Percentiles rank a stretch among this genome's conserved stretches.
Evolutionary conservation across 2,329 filamentous ascomycete species (phyloP).

Genomic region (Aspergillus sp.): DNA sequence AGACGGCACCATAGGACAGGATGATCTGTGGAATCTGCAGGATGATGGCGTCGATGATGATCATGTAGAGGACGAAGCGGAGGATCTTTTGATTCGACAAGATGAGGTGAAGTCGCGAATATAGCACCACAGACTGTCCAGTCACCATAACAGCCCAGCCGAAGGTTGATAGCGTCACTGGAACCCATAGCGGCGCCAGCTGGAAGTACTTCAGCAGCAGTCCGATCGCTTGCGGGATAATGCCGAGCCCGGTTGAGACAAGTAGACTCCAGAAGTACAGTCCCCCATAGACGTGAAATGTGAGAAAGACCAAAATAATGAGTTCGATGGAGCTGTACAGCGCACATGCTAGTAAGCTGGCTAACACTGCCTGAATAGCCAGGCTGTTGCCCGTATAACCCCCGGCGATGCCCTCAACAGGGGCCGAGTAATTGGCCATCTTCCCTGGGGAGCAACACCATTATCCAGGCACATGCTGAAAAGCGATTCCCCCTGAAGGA

Average conservation of each 20-base stretch:
- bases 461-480: background rate
- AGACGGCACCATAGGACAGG: conserved; percentile 50
- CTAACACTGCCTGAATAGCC: conserved; percentile 43
- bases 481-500: background rate
- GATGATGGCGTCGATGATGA: conserved; percentile 56
- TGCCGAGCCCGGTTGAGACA: conserved; percentile 44
- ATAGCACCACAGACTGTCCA: conserved; percentile 62
- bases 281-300: conserved; percentile 47
- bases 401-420: conserved; percentile 36
- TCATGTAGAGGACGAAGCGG: conserved; percentile 56
- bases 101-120: conserved; percentile 62
- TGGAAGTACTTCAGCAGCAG: conserved; percentile 50
- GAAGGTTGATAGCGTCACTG: conserved; percentile 47
- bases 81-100: conserved; percentile 51
- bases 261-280: conserved; percentile 55
- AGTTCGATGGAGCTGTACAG: conserved; percentile 54
- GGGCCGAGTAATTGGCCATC: conserved; percentile 10
- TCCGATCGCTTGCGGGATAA: conserved; percentile 48
- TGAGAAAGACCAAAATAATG: conserved; percentile 49
- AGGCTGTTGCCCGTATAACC: conserved; percentile 35
- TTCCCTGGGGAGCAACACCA: background rate
- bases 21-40: conserved; percentile 57
- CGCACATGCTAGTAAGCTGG: conserved; percentile 48
- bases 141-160: conserved; percentile 63
- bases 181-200: conserved; percentile 32